Conservation (phyloP, 495 filamentous ascomycete genomes). For the Rostrohypoxylon terebratum region DNA sequence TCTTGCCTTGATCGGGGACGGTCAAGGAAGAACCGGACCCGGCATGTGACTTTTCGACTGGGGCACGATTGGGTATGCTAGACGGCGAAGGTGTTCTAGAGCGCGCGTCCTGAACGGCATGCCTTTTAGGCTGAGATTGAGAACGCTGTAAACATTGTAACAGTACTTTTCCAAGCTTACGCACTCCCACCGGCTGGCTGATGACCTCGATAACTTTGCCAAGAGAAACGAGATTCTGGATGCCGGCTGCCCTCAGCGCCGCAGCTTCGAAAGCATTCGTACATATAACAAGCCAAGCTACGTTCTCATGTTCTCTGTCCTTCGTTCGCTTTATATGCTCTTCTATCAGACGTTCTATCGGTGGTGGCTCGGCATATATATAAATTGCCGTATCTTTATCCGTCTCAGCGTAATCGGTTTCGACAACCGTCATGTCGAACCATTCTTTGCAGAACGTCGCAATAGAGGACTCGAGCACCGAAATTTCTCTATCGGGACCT, state of each 20-base stretch:
- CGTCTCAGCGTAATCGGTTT: constrained; percentile 25
- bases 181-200: constrained; percentile 42
- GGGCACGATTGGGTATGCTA: not conserved
- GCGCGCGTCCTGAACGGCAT: not conserved
- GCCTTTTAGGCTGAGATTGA: not conserved
- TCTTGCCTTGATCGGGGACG: constrained; percentile 14
- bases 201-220: constrained; percentile 45
- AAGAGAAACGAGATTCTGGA: constrained; percentile 33
- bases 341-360: constrained; percentile 33
- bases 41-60: not conserved
- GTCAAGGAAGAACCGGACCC: constrained; percentile 23
- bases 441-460: constrained; percentile 36
- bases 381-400: constrained; percentile 35
- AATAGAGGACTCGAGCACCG: constrained; percentile 37
- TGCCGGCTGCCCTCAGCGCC: constrained; percentile 36
- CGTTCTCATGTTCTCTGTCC: constrained; percentile 15
- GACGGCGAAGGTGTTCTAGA: constrained; percentile 27
- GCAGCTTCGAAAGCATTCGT: constrained; percentile 46
- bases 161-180: constrained; percentile 40
- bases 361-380: constrained; percentile 45
- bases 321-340: constrained; percentile 27
- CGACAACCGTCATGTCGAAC: constrained; percentile 40
- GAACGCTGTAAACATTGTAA: constrained; percentile 32
- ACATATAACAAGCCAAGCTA: constrained; percentile 40
- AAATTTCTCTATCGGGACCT: not conserved